A percentile compares a stretch with the other conserved stretches of the same genome.
Evolutionary conservation across 192 early-diverging fungal species (phyloP).

Genomic region (Backusella tuberculispora): DNA sequence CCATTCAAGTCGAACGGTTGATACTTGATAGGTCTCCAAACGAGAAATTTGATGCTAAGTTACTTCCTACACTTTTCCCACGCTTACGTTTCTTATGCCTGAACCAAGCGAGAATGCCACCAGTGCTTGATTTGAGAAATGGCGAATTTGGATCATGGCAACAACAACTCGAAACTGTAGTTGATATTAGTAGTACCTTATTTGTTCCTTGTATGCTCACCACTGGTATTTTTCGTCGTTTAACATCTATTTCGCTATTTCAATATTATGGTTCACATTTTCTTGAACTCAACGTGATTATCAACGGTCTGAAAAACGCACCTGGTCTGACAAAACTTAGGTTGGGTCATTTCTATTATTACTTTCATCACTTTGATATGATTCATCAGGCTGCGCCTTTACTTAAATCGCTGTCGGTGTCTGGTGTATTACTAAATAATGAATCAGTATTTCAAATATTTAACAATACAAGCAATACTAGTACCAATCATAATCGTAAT

Average conservation of each 20-base stretch:
- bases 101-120: background rate
- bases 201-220: background rate
- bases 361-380: background rate
- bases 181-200: background rate
- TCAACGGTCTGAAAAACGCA: background rate
- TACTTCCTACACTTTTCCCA: background rate
- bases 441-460: background rate
- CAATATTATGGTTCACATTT: conserved; percentile 4
- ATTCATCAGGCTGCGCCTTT: background rate
- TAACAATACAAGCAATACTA: background rate
- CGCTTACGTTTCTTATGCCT: conserved; percentile 3
- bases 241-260: background rate
- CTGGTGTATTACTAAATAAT: background rate
- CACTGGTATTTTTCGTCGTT: background rate
- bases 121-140: background rate
- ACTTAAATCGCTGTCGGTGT: background rate
- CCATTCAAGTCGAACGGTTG: background rate
- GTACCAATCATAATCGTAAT: background rate
- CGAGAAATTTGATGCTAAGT: background rate
- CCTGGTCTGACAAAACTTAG: background rate
- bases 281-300: background rate
- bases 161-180: background rate
- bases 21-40: background rate
- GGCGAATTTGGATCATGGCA: background rate
- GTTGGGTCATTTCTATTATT: background rate